Evolutionary conservation across 441 rosid species (phyloP).

Genomic region (Metrosideros polymorpha): DNA sequence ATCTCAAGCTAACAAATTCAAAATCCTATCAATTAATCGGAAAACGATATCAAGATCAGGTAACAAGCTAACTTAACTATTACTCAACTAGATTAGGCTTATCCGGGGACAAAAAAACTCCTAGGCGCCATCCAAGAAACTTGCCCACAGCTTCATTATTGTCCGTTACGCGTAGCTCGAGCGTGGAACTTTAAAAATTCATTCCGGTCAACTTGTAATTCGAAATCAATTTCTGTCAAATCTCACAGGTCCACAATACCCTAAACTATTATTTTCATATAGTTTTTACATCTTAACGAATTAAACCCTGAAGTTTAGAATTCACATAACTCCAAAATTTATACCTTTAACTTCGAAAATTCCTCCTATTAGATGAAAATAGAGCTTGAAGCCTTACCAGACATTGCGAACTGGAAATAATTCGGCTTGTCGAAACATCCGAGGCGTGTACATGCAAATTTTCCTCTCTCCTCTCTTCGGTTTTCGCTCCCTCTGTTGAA

Average conservation of each 20-base stretch:
- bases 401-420: background rate
- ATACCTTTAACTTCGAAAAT: background rate
- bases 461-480: background rate
- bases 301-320: background rate
- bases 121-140: background rate
- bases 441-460: background rate
- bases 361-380: background rate
- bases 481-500: background rate
- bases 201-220: accelerated
- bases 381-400: background rate
- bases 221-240: background rate
- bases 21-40: background rate
- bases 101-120: background rate
- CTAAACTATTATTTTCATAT: background rate
- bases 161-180: accelerated
- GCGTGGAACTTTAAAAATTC: background rate
- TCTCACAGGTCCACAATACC: accelerated
- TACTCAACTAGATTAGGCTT: background rate
- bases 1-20: background rate
- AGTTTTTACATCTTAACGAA: background rate
- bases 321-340: background rate
- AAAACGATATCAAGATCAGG: background rate
- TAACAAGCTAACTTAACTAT: background rate
- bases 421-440: background rate
- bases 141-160: background rate